Evolutionary conservation across 495 filamentous ascomycete genomes (phyloP).

Genomic region (Neurospora sp.): DNA sequence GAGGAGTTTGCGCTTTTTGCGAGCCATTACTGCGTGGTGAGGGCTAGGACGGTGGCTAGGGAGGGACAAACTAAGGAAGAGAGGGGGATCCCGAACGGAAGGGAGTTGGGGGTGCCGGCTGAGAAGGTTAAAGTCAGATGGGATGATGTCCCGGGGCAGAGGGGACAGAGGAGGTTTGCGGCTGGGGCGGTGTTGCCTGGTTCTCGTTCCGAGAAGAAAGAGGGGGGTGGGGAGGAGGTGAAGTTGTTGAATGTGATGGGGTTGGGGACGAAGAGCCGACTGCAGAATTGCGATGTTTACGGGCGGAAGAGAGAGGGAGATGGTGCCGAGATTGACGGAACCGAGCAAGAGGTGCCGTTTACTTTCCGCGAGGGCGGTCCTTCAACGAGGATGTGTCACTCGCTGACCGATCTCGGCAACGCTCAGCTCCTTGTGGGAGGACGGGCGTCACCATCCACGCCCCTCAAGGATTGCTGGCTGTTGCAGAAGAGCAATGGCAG

Average conservation of each 20-base stretch:
- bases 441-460: slow-evolving; percentile 58
- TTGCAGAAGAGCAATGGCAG: slow-evolving; percentile 28
- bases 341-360: slow-evolving; percentile 1
- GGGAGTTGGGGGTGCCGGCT: background rate
- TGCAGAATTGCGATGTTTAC: slow-evolving; percentile 53
- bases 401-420: slow-evolving; percentile 48
- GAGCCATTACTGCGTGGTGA: slow-evolving; percentile 75
- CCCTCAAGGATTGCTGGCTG: slow-evolving; percentile 64
- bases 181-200: slow-evolving; percentile 20
- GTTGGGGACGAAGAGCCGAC: slow-evolving; percentile 47
- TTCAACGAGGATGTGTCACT: slow-evolving; percentile 64
- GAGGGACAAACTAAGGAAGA: background rate
- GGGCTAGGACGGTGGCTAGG: slow-evolving; percentile 34
- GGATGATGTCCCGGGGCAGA: slow-evolving; percentile 19
- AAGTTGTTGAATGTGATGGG: slow-evolving; percentile 44
- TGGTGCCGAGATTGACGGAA: background rate
- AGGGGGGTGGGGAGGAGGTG: background rate
- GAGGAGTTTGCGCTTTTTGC: slow-evolving; percentile 86
- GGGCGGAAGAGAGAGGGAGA: slow-evolving; percentile 7
- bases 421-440: slow-evolving; percentile 64
- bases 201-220: slow-evolving; percentile 2
- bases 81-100: background rate
- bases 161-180: slow-evolving; percentile 33
- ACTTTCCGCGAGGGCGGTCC: slow-evolving; percentile 26
- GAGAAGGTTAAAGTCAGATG: slow-evolving; percentile 10